Conservation (phyloP, 805 yeast genomes). For the Tanozyma kutaoensis region DNA sequence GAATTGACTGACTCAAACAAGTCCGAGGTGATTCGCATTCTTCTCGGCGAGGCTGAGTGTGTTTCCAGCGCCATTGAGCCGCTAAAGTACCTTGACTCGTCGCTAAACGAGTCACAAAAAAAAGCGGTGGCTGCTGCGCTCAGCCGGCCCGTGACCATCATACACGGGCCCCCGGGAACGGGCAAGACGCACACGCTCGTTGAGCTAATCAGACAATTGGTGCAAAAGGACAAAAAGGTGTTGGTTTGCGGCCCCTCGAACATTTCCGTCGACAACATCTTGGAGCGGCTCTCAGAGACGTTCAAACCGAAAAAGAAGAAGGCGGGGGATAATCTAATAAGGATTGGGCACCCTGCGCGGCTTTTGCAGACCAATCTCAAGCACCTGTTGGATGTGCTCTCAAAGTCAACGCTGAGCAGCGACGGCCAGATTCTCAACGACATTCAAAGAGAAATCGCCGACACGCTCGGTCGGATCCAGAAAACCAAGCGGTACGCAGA, state of each 20-base stretch:
- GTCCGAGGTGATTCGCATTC: constrained; percentile 23
- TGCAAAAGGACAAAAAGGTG: constrained; percentile 33
- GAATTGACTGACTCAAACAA: constrained; percentile 28
- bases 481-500: constrained; percentile 54
- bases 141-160: constrained; percentile 39
- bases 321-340: constrained; percentile 33
- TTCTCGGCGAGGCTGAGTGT: constrained; percentile 4
- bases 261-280: constrained; percentile 79
- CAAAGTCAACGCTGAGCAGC: constrained; percentile 44
- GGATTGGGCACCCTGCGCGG: constrained; percentile 93
- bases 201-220: constrained; percentile 66
- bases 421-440: constrained; percentile 38
- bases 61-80: too few relatives aligned
- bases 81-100: constrained; percentile 3
- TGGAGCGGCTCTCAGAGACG: constrained; percentile 49
- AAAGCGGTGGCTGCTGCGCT: constrained; percentile 60
- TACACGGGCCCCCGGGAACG: constrained; percentile 79
- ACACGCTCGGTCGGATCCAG: constrained; percentile 39
- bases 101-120: constrained; percentile 57
- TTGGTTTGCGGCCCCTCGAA: constrained; percentile 93
- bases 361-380: constrained; percentile 44
- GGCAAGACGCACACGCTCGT: constrained; percentile 77
- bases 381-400: constrained; percentile 67
- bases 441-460: constrained; percentile 57
- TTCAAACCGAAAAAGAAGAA: constrained; percentile 19